Evolutionary conservation across 192 early-diverging fungal species (phyloP), one percentile per base, ranked within the genome.

Genomic region (Jimgerdemannia flammicorona): DNA sequence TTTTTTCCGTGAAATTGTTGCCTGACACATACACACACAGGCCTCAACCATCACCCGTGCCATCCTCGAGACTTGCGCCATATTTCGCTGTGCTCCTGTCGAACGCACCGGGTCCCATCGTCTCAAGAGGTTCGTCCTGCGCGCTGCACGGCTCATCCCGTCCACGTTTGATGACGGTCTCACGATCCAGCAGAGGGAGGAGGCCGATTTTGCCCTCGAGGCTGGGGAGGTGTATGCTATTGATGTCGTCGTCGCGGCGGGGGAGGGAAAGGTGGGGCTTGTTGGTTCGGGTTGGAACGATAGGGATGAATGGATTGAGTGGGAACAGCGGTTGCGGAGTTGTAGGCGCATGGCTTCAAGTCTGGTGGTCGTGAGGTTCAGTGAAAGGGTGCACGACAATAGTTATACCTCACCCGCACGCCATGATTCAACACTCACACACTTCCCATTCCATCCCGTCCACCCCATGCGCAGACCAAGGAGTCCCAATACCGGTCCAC

Each of bases 91-190:
- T 80, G 77, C 81, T 20, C 90, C 92, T 8, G 91, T 92, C 29
- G 83, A 86, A 64, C 88, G 89, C 43, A 92, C 92, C 6, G 89
- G 82, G 71, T 90, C 92, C 2, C 81, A 85, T 76, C 85, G 88
- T 79, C 88, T 96, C 63, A 92, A 94, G 83, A 87, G 92, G 64
- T 95, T 90, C 67, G 89, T 93, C 20, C 74, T 92, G 69, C 86
- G 87, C 73, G 90, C 90, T 6, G 84, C 87, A 19, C 92, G 92
- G 68, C 83, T 84, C 11, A 88, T 86, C 78, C 63, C 83, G 59
- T 90, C 91, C 82, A 79, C 83, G 29, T 86, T 87, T 64, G 84
- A 89, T 68, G 83, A 87, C 69, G 88, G 91, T 64, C 79, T 84
- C 70, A 71, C 73, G 44, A 17, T 72, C 4, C 66, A 77, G 44